Percentiles rank a stretch among this genome's conserved stretches.
These are phyloP conservation scores for Heliosperma pusillum DNA, from an alignment of 148 eudicot species.

Conservation along the genomic window DNA sequence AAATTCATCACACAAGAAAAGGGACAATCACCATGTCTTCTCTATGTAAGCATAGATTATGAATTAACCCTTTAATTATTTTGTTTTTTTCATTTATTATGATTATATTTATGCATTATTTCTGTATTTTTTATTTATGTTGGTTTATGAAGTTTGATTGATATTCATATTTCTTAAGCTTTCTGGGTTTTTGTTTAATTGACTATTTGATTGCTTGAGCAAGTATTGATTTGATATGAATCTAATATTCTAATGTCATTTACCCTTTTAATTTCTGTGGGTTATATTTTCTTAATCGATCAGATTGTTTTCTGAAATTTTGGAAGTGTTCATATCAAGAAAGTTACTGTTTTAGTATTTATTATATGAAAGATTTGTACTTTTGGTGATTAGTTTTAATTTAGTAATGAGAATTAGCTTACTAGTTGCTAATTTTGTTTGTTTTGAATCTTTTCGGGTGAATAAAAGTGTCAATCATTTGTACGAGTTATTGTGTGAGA, in stretches of 20 bases:
- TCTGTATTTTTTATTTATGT: background rate
- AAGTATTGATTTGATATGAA: background rate
- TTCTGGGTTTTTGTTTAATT: background rate
- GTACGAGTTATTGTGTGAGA: background rate
- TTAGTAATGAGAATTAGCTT: no score
- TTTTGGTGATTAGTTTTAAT: background rate
- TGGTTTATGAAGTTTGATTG: background rate
- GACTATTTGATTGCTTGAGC: background rate
- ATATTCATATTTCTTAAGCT: background rate
- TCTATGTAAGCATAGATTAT: slow-evolving; percentile 18
- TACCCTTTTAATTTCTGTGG: background rate
- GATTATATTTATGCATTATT: background rate
- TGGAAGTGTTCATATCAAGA: background rate
- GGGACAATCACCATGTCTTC: slow-evolving; percentile 16
- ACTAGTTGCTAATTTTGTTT: background rate
- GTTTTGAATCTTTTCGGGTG: background rate
- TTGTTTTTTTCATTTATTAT: slow-evolving; percentile 1
- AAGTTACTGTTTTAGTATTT: background rate
- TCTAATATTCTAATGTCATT: background rate
- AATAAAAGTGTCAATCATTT: no score
- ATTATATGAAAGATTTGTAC: background rate
- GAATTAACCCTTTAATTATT: background rate
- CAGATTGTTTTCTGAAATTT: background rate
- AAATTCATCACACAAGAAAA: background rate
- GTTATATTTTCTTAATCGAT: background rate